A percentile compares a stretch with the other conserved stretches of the same genome.
These are phyloP conservation scores for Megacollybia marginata DNA, from an alignment of 768 basidiomycete species.

Conservation along the genomic window DNA sequence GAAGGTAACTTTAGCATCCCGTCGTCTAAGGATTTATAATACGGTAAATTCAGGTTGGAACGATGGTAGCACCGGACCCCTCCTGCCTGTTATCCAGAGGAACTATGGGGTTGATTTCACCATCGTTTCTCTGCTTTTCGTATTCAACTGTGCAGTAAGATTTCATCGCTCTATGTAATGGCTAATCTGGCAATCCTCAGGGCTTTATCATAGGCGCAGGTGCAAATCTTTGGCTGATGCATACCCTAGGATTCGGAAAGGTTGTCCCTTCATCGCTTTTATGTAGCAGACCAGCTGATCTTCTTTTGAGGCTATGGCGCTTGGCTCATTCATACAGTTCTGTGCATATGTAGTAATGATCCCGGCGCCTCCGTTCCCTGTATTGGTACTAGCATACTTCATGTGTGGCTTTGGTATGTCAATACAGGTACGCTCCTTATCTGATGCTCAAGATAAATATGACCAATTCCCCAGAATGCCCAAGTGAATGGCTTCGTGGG, in stretches of 20 bases:
- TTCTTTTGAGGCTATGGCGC: constrained; percentile 6
- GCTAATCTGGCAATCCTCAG: constrained; percentile 11
- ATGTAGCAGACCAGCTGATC: background rate
- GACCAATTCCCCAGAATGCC: constrained; percentile 32
- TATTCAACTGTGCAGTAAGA: constrained; percentile 21
- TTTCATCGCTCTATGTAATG: background rate
- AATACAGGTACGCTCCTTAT: constrained; percentile 24
- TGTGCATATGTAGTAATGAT: constrained; percentile 17
- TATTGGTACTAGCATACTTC: constrained; percentile 30
- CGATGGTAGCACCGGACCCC: constrained; percentile 47
- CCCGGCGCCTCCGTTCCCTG: constrained; percentile 47
- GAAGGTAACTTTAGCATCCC: constrained; percentile 16
- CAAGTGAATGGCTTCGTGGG: constrained; percentile 45
- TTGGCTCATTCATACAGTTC: constrained; percentile 5
- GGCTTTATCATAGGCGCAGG: constrained; percentile 39
- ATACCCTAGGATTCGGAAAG: constrained; percentile 37
- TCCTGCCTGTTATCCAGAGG: constrained; percentile 46
- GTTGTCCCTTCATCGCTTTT: constrained; percentile 12
- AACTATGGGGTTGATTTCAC: constrained; percentile 35
- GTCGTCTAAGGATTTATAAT: too few species aligned
- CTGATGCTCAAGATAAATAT: too few species aligned
- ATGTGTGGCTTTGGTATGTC: constrained; percentile 24
- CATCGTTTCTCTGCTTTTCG: constrained; percentile 31
- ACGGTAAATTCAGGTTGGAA: constrained; percentile 42
- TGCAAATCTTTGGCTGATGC: constrained; percentile 38